Conservation (phyloP, 306 rosid genomes). For the Lupinus albus region DNA sequence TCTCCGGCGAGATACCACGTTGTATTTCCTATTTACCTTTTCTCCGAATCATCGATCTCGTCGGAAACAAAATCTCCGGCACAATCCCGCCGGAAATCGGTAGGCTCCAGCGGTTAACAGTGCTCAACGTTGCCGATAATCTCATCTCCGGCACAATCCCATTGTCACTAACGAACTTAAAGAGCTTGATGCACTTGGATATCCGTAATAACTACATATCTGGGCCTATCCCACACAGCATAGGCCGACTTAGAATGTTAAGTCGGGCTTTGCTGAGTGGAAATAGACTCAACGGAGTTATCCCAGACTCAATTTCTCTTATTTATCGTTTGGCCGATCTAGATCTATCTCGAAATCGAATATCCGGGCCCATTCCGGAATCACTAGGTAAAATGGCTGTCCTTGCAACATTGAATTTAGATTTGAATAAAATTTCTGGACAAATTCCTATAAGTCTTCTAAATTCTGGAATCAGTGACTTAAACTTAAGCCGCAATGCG, state of each 20-base stretch:
- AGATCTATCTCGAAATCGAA: constrained; percentile 70
- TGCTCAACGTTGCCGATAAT: constrained; percentile 83
- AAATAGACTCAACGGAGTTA: constrained; percentile 61
- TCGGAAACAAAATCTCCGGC: constrained; percentile 77
- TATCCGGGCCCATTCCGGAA: constrained; percentile 67
- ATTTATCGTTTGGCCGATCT: constrained; percentile 89
- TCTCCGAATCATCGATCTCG: constrained; percentile 82
- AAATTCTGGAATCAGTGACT: constrained; percentile 60
- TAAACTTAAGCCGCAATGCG: constrained; percentile 68
- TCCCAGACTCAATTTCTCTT: constrained; percentile 56
- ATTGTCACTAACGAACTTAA: constrained; percentile 51
- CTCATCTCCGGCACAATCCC: constrained; percentile 69
- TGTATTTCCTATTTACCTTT: constrained; percentile 69
- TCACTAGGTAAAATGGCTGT: constrained; percentile 82
- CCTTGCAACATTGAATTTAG: constrained; percentile 66
- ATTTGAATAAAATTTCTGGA: constrained; percentile 63
- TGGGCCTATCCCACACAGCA: constrained; percentile 55
- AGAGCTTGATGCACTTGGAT: constrained; percentile 75
- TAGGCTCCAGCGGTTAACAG: constrained; percentile 62
- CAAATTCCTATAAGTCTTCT: constrained; percentile 59
- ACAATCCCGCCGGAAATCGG: constrained; percentile 66
- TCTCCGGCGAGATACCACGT: constrained; percentile 81
- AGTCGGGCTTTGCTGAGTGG: constrained; percentile 85
- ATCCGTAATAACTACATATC: constrained; percentile 75
- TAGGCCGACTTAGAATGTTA: constrained; percentile 65